These are phyloP conservation scores for Aschersonia sp. DNA, from an alignment of 2,329 filamentous ascomycete species.

Conservation along the genomic window DNA sequence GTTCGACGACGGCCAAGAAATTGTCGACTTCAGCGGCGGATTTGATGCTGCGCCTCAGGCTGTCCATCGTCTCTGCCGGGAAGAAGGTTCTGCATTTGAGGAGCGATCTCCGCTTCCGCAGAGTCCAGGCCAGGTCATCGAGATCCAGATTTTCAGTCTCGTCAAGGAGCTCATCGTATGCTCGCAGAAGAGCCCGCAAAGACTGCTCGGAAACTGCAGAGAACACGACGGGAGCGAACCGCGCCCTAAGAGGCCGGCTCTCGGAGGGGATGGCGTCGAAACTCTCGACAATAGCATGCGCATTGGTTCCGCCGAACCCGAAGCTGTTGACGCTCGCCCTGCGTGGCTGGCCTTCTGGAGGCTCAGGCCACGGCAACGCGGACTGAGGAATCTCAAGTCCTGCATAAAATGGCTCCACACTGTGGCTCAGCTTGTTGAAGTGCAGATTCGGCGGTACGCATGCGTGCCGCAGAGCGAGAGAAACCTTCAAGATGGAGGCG, in stretches of 20 bases:
- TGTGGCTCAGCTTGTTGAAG: slow-evolving; percentile 14
- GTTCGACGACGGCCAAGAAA: too few species aligned
- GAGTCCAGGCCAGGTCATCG: not conserved
- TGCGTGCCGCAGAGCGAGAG: slow-evolving; percentile 6
- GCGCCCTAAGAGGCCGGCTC: too few species aligned
- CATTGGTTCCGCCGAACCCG: slow-evolving; percentile 14
- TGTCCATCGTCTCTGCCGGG: too few species aligned
- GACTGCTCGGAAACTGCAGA: not conserved
- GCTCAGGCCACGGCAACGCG: slow-evolving; percentile 9
- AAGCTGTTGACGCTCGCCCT: slow-evolving; percentile 26
- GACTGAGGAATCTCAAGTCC: slow-evolving; percentile 9
- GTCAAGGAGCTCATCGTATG: not conserved
- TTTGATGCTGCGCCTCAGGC: too few species aligned
- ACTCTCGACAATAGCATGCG: slow-evolving; percentile 24
- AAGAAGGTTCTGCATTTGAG: not conserved
- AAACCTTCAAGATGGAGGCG: slow-evolving; percentile 11
- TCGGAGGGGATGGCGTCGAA: not conserved
- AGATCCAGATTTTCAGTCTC: not conserved
- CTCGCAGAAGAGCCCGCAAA: not conserved
- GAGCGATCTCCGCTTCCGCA: not conserved
- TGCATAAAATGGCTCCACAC: slow-evolving; percentile 10
- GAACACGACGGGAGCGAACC: not conserved
- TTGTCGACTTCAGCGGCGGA: too few species aligned
- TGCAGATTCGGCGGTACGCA: slow-evolving; percentile 15
- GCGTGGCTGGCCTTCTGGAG: slow-evolving; percentile 7